Evolutionary conservation across 2,329 filamentous ascomycete genomes (phyloP), one percentile per base, ranked within the genome.

Genomic region (Lasiodiplodia hormozganensis): DNA sequence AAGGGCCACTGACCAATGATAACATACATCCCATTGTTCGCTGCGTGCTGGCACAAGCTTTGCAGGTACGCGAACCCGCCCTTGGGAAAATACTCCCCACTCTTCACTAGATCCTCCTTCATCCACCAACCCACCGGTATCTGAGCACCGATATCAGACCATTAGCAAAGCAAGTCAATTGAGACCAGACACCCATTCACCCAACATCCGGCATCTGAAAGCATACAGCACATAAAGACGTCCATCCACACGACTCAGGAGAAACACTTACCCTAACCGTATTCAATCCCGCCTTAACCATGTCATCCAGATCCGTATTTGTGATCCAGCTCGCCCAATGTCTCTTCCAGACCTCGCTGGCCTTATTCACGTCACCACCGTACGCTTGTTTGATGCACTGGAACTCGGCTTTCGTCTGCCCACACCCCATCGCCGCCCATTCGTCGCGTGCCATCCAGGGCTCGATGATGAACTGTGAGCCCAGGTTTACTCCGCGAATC

Each of bases 51-150:
- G 49, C 82, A 83, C 4, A 87, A 74, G 14, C 78, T 74, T 67
- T 83, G 81, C 53, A 64, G 47, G 7, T 64, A 64, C 31, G 28
- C 31, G 36, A 64, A 67, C 43, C 36, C 54, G 31, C 65, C 66
- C 71, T 77, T 76, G 0, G 85, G 84, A 68, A 87, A 88, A 69
- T 85, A 78, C 75, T 87, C 85, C 36, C 80, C 83, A 53, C 79
- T 74, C 21, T 72, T 65, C 12, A 88, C 83, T 2, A 86, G 74
- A 47, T 80, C 80, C 72, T 87, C 85, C 51, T 83, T 78, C 47
- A 87, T 77, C 85, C 85, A 88, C 75, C 86, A 88, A 10, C 86
- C 86, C 3, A 88, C 76, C 0, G 86, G 85, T 25, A 88, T 82
- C 5, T 64, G 11, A 2, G 7, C 40, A 11, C 25, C 36, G 18